These are phyloP conservation scores for Cytospora piceicola DNA, from an alignment of 2,329 filamentous ascomycete genomes.

Conservation along the genomic window DNA sequence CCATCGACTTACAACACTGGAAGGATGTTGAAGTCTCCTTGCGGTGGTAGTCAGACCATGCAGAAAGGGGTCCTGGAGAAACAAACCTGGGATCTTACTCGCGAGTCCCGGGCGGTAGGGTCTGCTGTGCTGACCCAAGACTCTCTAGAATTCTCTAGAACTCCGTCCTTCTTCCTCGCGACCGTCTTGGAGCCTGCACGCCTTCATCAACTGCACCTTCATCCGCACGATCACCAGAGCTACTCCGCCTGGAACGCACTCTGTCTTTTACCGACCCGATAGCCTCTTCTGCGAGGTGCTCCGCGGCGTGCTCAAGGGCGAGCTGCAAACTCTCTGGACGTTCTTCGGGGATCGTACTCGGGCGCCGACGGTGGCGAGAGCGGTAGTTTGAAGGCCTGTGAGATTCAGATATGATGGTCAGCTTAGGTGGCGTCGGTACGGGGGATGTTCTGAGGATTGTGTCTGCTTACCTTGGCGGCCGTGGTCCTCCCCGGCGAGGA, in stretches of 20 bases:
- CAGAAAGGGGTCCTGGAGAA: neutral
- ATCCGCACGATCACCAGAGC: neutral
- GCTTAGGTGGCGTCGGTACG: slow-evolving; percentile 2
- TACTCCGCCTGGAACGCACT: neutral
- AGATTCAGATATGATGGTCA: neutral
- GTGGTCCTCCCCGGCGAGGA: slow-evolving; percentile 1
- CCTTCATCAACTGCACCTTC: slow-evolving; percentile 2
- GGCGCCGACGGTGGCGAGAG: slow-evolving; percentile 9
- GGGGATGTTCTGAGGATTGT: neutral
- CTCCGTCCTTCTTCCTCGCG: slow-evolving; percentile 14
- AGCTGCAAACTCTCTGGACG: slow-evolving; percentile 16
- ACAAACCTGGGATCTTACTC: neutral
- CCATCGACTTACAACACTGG: neutral
- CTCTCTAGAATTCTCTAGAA: neutral
- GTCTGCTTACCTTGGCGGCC: slow-evolving; percentile 13
- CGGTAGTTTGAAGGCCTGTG: slow-evolving; percentile 3
- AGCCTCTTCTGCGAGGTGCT: slow-evolving; percentile 13
- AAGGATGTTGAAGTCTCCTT: neutral
- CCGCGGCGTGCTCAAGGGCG: slow-evolving; percentile 20
- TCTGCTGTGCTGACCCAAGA: neutral
- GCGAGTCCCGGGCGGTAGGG: neutral
- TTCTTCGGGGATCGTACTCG: slow-evolving; percentile 20
- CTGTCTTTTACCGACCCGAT: slow-evolving; percentile 8
- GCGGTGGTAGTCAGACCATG: neutral
- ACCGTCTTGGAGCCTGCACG: slow-evolving; percentile 4